Evolutionary conservation across 2,329 filamentous ascomycete species (phyloP).

Genomic region (Trichoderma atroviride): DNA sequence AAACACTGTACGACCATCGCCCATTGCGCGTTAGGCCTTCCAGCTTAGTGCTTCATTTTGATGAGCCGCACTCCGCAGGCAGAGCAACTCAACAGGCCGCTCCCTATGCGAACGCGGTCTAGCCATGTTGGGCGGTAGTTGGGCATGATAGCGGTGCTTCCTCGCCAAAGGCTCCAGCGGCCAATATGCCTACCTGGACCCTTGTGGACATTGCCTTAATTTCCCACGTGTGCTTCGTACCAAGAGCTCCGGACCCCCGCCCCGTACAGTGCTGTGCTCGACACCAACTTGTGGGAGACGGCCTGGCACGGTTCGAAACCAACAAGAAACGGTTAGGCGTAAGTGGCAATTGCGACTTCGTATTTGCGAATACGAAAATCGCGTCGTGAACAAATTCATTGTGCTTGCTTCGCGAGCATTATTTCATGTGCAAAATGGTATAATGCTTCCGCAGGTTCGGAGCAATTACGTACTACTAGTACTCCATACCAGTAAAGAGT

Average conservation of each 20-base stretch:
- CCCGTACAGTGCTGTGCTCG: conserved; percentile 11
- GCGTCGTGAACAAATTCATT: neutral
- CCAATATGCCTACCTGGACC: conserved; percentile 3
- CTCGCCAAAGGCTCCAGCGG: conserved; percentile 3
- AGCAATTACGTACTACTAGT: too few relatives aligned
- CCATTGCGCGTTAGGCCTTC: neutral
- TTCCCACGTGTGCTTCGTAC: conserved; percentile 14
- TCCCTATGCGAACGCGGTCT: conserved; percentile 10
- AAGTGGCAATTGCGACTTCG: conserved; percentile 3
- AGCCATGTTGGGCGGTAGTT: conserved; percentile 21
- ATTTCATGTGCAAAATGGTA: neutral
- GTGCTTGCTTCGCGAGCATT: neutral
- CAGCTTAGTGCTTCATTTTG: neutral
- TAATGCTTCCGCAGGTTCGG: neutral
- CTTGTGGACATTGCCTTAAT: conserved; percentile 21
- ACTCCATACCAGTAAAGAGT: too few relatives aligned
- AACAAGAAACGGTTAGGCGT: conserved; percentile 25
- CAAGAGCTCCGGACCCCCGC: conserved; percentile 12
- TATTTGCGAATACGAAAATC: conserved; percentile 13
- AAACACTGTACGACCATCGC: neutral
- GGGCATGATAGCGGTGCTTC: conserved; percentile 9
- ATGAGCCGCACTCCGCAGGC: neutral
- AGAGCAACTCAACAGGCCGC: neutral
- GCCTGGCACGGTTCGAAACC: conserved; percentile 19
- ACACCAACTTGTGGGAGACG: neutral